Percentiles rank a stretch among this genome's conserved stretches.
Conservation (phyloP, 148 eudicot genomes). For the Nyssa sinensis region DNA sequence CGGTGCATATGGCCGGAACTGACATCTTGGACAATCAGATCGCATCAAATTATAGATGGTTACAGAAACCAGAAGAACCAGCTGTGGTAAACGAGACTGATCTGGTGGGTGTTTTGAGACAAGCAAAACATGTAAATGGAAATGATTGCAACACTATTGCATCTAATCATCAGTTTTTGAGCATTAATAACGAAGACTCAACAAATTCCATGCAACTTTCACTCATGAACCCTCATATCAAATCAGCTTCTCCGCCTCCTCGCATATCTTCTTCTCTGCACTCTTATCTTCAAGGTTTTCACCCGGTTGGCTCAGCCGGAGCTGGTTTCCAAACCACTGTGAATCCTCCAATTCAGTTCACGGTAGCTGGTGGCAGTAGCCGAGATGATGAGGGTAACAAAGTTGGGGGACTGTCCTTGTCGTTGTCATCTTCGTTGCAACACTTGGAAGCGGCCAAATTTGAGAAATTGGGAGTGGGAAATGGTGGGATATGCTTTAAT, state of each 20-base stretch:
- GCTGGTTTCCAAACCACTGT: not conserved
- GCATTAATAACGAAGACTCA: conserved; percentile 2
- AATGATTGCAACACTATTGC: not conserved
- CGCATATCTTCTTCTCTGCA: not conserved
- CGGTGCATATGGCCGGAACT: not conserved
- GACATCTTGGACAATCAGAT: conserved; percentile 21
- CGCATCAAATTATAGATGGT: conserved; percentile 21
- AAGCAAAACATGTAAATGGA: conserved; percentile 4
- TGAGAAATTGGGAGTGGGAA: conserved; percentile 18
- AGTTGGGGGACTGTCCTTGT: conserved; percentile 24
- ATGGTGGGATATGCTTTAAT: conserved; percentile 7
- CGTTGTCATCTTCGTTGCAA: conserved; percentile 23
- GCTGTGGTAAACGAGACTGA: conserved; percentile 11
- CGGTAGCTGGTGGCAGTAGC: not conserved
- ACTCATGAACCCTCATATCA: conserved; percentile 3
- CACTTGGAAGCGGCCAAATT: conserved; percentile 21
- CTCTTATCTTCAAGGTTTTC: conserved; percentile 17
- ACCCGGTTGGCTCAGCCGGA: not conserved
- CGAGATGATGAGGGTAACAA: not conserved
- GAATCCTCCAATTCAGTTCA: conserved; percentile 9
- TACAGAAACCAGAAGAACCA: conserved; percentile 18
- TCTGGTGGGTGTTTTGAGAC: not conserved
- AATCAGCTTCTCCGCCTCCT: conserved; percentile 7
- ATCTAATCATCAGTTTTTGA: conserved; percentile 3
- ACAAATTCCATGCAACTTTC: conserved; percentile 14